Conservation (phyloP, 768 basidiomycete species). For the Lyophyllum decastes region DNA sequence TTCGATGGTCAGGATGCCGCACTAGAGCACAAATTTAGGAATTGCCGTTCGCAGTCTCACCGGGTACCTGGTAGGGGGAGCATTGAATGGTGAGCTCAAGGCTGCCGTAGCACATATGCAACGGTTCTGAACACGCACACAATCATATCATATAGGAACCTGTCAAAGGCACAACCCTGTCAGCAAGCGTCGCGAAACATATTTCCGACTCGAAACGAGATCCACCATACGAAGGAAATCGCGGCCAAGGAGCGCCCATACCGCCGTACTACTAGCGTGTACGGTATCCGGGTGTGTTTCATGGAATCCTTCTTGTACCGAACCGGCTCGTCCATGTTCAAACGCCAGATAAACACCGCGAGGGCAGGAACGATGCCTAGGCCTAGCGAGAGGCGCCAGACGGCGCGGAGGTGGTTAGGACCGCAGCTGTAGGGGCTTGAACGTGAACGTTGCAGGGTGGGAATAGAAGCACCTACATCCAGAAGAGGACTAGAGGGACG, state of each 20-base stretch:
- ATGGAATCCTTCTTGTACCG: conserved; percentile 78
- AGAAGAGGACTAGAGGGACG: conserved; percentile 80
- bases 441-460: too few species aligned
- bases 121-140: too few species aligned
- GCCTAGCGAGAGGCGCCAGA: too few species aligned
- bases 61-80: too few species aligned
- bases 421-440: too few species aligned
- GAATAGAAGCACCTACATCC: conserved; percentile 61
- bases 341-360: conserved; percentile 87
- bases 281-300: conserved; percentile 73
- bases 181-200: too few species aligned
- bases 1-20: too few species aligned
- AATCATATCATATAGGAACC: conserved; percentile 83
- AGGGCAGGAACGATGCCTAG: too few species aligned
- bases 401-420: too few species aligned
- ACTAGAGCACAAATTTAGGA: too few species aligned
- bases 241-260: conserved; percentile 77
- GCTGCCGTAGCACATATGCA: too few species aligned
- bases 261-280: conserved; percentile 69
- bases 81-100: too few species aligned
- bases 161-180: conserved; percentile 10
- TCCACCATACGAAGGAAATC: conserved; percentile 73
- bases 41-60: conserved; percentile 34
- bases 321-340: conserved; percentile 78
- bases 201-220: conserved; percentile 6